Base-by-base conservation (phyloP, 164 flowering plant genomes). In the Cinnamomum chago region DNA sequence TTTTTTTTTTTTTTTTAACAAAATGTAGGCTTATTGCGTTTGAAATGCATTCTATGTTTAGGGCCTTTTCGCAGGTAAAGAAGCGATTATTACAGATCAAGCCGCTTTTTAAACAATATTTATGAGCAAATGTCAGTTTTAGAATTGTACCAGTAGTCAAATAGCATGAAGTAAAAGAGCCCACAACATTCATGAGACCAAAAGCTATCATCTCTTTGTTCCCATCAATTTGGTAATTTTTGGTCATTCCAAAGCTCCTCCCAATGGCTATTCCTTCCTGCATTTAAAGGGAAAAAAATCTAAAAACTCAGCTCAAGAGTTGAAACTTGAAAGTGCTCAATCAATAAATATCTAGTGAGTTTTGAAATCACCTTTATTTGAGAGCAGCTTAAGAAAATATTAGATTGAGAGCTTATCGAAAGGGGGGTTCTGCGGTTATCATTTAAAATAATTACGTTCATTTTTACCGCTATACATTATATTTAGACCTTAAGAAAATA, bases 181-280 rank as follows among this genome's bases (percentile, higher is more conserved):
- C 99, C 62, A 88, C 80, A 20, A 96, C 80, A 88, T 96, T 96
- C 99, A 93, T 96, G 66, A 91, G 67, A 2, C 99, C 99, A 82
- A 85, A 89, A 35, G 99, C 97, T 12, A 90, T 78, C 93, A 94
- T 95, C 82, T 95, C 99, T 66, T 95, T 95, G 79, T 93, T 95
- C 14, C 99, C 99, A 83, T 96, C 98, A 62, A 78, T 82, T 65
- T 90, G 91, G 67, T 88, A 81, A 67, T 96, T 90, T 60, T 85
- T 84, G 74, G 80, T 72, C 4, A 86, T 78, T 1, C 93, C 97
- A 83, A 96, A 93, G 77, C 93, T 89, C 78, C 97, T 86, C 51
- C 95, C 99, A 17, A 96, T 85, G 3, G 99, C 97, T 58, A 92
- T 89, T 11, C 98, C 98, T 85, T 96, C 99, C 98, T 95, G 85